Base-by-base conservation (phyloP, 441 rosid species). In the Croton laevigatus region DNA sequence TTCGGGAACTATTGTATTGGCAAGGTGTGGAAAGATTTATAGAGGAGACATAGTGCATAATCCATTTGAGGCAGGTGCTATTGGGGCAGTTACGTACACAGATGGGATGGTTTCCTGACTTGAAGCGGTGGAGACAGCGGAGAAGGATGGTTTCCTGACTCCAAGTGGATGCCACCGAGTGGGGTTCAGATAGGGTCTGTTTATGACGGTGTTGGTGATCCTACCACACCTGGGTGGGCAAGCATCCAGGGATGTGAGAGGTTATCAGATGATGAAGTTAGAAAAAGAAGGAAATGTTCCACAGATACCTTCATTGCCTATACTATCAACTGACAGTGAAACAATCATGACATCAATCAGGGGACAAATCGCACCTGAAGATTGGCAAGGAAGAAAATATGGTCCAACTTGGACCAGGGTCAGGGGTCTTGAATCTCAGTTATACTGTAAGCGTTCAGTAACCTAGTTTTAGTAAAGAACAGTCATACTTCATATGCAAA, bases 141-240 rank as follows among this genome's bases (percentile, higher is more conserved):
- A 3, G 78, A 74, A 12, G 79, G 66, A 75, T 87, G 91, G 87
- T 89, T 91, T 78, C 97, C 94, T 0, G 85, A 76, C 11, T 79
- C 77, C 6, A 87, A 67, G 68, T 85, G 87, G 97, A 85, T 91
- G 91, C 96, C 97, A 0, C 97, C 97, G 8, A 91, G 85, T 57
- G 96, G 96, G 4, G 98, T 89, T 49, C 97, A 89, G 70, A 91
- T 91, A 49, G 98, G 94, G 37, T 53, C 94, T 6, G 88, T 89
- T 59, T 89, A 82, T 69, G 82, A 73, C 11, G 92, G 88, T 14
- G 46, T 70, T 0, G 98, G 98, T 0, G 97, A 91, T 72, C 97
- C 96, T 0, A 87, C 86, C 0, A 93, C 98, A 1, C 97, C 98
- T 1, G 96, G 96, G 51, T 93, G 97, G 98, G 80, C 97, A 4